Evolutionary conservation across 2,329 filamentous ascomycete species (phyloP), one percentile per base, ranked within the genome.

Genomic region (Onygenales sp.): DNA sequence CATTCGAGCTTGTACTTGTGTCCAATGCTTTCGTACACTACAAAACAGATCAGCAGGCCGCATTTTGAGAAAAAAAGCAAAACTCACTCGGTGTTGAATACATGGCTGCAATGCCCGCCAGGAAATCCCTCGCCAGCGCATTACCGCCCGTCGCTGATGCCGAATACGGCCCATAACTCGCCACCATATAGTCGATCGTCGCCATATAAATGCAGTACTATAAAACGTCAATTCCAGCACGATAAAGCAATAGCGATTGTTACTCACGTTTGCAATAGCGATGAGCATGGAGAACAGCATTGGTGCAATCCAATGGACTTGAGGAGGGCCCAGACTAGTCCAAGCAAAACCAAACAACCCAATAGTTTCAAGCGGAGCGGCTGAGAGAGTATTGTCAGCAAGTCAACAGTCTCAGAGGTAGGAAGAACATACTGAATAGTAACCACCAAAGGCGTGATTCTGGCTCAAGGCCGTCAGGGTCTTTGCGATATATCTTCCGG

Each of bases 151-250:
- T 84, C 2, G 83, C 82, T 0, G 80, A 84, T 11, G 82, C 82
- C 0, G 82, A 75, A 63, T 82, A 85, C 0, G 78, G 77, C 0
- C 82, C 83, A 60, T 86, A 86, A 0, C 80, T 76, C 27, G 79
- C 81, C 47, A 85, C 80, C 77, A 84, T 84, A 66, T 85, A 85
- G 63, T 85, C 82, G 60, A 85, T 82, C 1, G 80, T 82, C 6
- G 80, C 78, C 75, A 83, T 81, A 62, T 84, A 83, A 38, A 83
- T 82, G 13, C 64, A 61, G 51, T 64, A 70, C 68, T 70, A 52
- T 5, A 51, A 13, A 11, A 17, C 38, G 39, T 9, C 9, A 14
- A 13, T 36, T 9, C 17, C 43, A 17, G 35, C 31, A 27, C 13
- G n/a, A 33, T 13, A 42, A 45, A 36, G 2, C 32, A 35, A 6